Evolutionary conservation across 495 filamentous ascomycete species (phyloP).

Genomic region (Sabuloglossum arenarium): DNA sequence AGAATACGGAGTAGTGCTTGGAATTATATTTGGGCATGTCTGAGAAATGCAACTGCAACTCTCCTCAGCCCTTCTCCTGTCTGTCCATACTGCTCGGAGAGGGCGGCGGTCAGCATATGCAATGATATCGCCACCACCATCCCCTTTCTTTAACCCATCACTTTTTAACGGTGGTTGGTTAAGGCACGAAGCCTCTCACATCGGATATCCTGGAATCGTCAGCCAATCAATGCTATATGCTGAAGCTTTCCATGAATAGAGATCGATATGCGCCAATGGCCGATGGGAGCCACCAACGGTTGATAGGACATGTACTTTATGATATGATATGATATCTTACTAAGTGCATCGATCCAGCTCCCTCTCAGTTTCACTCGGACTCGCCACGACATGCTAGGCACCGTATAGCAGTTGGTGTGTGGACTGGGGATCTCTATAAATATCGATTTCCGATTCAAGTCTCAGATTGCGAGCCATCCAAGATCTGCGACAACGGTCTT

Average conservation of each 20-base stretch:
- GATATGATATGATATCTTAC: background rate
- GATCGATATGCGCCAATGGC: constrained; percentile 2
- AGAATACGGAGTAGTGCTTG: background rate
- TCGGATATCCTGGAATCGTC: background rate
- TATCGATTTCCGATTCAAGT: background rate
- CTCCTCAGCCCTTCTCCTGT: background rate
- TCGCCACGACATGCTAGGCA: background rate
- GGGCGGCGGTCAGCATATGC: background rate
- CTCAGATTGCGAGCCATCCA: background rate
- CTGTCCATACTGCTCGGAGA: too few species aligned
- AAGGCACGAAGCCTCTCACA: background rate
- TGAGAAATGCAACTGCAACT: background rate
- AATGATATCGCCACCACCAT: background rate
- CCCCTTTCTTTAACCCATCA: background rate
- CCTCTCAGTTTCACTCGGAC: background rate
- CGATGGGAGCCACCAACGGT: background rate
- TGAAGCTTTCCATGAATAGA: background rate
- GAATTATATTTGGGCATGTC: background rate
- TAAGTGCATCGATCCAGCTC: background rate
- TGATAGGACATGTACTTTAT: background rate
- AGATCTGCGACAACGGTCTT: constrained; percentile 3
- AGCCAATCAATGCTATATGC: background rate
- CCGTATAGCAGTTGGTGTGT: background rate
- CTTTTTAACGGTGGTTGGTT: background rate
- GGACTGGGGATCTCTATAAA: background rate